Evolutionary conservation across 345 rosid genomes (phyloP), one percentile per base, ranked within the genome.

Genomic region (Excoecaria agallocha): DNA sequence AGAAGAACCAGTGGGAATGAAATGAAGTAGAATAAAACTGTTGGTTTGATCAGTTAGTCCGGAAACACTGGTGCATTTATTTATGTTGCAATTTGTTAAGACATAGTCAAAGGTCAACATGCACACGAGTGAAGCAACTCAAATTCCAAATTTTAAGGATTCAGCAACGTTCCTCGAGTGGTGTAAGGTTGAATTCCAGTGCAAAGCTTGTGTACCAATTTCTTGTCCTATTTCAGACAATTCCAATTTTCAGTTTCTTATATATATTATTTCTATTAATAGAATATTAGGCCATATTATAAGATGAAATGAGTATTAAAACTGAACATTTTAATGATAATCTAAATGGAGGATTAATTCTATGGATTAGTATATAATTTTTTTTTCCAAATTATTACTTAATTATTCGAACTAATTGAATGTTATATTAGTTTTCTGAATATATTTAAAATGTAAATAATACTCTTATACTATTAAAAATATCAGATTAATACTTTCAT

Each of bases 141-240:
- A 35, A 75, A 70, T 61, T 75, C 81, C 89, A 76, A 78, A 37
- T 39, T 64, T 83, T 73, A 78, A 74, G 88, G 85, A 85, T 79
- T 85, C 80, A 70, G 71, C 81, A 81, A 77, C 82, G 86, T 83
- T 83, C 82, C 89, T 86, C 81, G 84, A 80, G 74, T 66, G 78
- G 48, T 45, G 86, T 66, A 70, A 73, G 73, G 78, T 77, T 77
- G 76, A 82, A 70, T 76, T 73, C 59, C 50, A 66, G 70, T 73
- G 64, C 72, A 61, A 69, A 43, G 9, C 12, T 5, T 74, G 48
- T 43, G 48, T 5, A 6, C 10, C 48, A 43, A 43, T 1, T 43
- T 43, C 48, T 43, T 43, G 48, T 43, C 48, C 48, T 43, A 43
- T 6, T 43, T 43, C 9, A 41, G 48, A 43, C 48, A 43, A 43